Base-by-base conservation (phyloP, 129 eudicot species). In the Gnaphalium uliginosum region DNA sequence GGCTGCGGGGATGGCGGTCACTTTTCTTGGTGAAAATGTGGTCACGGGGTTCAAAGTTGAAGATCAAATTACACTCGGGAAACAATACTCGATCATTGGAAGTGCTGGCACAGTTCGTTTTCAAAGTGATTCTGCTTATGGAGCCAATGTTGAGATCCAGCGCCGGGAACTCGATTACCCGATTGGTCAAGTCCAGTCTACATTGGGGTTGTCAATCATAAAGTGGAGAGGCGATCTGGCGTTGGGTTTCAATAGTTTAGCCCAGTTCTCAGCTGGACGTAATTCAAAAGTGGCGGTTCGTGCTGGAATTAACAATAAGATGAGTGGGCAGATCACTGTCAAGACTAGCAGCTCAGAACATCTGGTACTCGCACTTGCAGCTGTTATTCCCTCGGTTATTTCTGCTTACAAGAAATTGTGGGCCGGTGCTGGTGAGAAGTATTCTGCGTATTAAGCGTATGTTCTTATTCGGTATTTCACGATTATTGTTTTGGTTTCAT, bases 331-430 rank as follows among this genome's bases (percentile, higher is more conserved):
- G 83, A 68, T 95, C n/a, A 84, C 88, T 7, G 94, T 95, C 63
- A 89, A 84, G 78, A 95, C 97, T 9, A 95, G 99, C 87, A 95
- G 96, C 76, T 91, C 99, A 1, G 99, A 95, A 3, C 88, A 91
- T 83, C 84, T 89, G 35, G 78, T 86, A n/a, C 90, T 95, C 37
- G 98, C 96, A 8, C 87, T 91, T 35, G 85, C 94, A 13, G 96
- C 89, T 9, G 75, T 95, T 57, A 60, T 95, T 48, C 97, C 96
- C 9, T 79, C 90, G 1, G 87, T 78, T 13, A 41, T 89, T 66
- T 67, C 97, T 14, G 85, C 93, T 60, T 95, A 89, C 85, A 92
- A 29, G 92, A 89, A 86, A 43, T 46, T 95, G 54, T 56, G 75
- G 81, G 85, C 90, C 2, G 83, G 39, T 24, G 86, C 46, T 48